phyloP scores from a whole-genome alignment of 805 yeast species.

The Suhomyces faveliae region DNA sequence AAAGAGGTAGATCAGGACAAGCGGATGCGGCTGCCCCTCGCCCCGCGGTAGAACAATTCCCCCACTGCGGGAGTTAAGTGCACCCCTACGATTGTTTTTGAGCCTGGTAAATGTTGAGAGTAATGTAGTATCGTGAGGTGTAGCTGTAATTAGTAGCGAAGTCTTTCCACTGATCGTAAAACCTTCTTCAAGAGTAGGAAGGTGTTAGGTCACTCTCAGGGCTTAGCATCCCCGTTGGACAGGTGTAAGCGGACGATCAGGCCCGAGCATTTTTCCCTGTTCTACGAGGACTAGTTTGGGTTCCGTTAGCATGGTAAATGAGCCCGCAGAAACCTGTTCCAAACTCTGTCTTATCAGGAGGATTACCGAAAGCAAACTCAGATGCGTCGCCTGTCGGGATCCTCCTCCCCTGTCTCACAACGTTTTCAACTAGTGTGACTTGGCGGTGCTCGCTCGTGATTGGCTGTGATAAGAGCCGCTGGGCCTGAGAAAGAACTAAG shows the following conservation, averaged over 20 bases:
- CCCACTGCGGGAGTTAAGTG: background rate
- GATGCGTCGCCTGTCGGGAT: background rate
- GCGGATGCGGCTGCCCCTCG: slow-evolving; percentile 1
- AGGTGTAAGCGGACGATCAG: slow-evolving; percentile 1
- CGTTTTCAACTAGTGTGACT: background rate
- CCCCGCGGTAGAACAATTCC: slow-evolving; percentile 1
- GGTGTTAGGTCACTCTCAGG: background rate
- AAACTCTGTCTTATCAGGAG: background rate
- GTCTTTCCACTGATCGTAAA: background rate
- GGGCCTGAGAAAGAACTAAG: background rate
- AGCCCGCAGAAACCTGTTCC: background rate
- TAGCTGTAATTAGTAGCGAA: background rate
- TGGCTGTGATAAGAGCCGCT: slow-evolving; percentile 1
- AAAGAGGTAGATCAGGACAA: background rate
- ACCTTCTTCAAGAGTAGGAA: background rate
- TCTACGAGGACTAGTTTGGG: background rate
- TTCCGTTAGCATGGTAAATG: background rate
- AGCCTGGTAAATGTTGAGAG: background rate
- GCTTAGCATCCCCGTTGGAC: background rate
- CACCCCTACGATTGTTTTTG: no score
- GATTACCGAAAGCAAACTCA: background rate
- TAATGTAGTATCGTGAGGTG: background rate
- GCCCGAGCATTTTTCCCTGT: background rate
- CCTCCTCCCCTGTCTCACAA: background rate
- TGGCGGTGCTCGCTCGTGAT: background rate